Evolutionary conservation across 129 eudicot genomes (phyloP), one percentile per base, ranked within the genome.

Genomic region (Arctium minus): DNA sequence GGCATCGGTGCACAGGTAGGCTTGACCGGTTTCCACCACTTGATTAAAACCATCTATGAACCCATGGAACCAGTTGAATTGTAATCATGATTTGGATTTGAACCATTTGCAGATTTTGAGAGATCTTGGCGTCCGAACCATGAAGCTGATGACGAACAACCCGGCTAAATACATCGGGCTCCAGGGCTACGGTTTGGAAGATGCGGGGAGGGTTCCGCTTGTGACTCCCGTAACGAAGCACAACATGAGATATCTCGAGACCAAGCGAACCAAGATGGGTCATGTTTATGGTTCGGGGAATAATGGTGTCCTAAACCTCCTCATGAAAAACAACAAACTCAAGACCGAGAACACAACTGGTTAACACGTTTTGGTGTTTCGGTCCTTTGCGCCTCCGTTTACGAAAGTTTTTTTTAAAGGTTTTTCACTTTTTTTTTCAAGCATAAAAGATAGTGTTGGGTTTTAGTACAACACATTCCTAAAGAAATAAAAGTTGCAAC

Each of bases 1-100:
- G 97, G 94, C 36, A 86, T 92, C 60, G 98, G 97, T 48, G 98
- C 98, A 39, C 97, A 94, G 97, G 98, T 94, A 92, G 48, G 75
- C 48, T 72, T 13, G 27, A n/a, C 30, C 38, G 7, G 9, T 33
- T 50, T 50, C 64, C 64, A 6, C 27, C 65, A 56, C 6, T 56
- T 3, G 18, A 3, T 10, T 3, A 29, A 60, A 2, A 17, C 67
- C 29, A 56, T 15, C 67, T 17, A 17, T 17, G 3, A 35, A 6
- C 33, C 33, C 30, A 7, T 37, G 53, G 17, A 33, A 17, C 35
- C 50, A 17, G 2, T 53, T 76, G 29, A 18, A 15, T 56, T 77
- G 53, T 27, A 30, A 75, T 75, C 31, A 48, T 75, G 69, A 80
- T 72, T 72, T 38, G 32, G 31, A 77, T 78, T 60, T 76, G 27